Percentiles rank a stretch among this genome's conserved stretches.
Evolutionary conservation across 2,329 filamentous ascomycete species (phyloP).

Genomic region (Calycina herbarum): DNA sequence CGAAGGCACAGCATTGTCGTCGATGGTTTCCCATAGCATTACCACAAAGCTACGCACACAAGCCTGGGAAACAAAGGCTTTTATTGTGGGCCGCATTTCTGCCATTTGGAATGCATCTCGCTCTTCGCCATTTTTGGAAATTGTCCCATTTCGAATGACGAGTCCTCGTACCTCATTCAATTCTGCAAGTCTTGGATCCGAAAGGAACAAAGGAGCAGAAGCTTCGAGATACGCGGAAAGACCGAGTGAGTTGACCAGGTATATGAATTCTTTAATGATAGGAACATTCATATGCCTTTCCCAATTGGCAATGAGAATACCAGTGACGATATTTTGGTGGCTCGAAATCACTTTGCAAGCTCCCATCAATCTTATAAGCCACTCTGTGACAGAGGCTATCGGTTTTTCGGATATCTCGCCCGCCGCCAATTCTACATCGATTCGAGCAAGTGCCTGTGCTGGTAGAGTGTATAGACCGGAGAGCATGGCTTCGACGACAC

Average conservation of each 20-base stretch:
- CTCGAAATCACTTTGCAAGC: conserved; percentile 22
- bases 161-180: conserved; percentile 39
- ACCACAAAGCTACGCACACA: conserved; percentile 35
- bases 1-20: conserved; percentile 30
- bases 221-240: conserved; percentile 34
- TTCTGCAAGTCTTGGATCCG: conserved; percentile 24
- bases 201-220: conserved; percentile 30
- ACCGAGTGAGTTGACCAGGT: conserved; percentile 28
- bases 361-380: conserved; percentile 19
- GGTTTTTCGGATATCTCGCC: conserved; percentile 9
- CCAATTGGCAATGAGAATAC: conserved; percentile 29
- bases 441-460: conserved; percentile 26
- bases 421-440: conserved; percentile 25
- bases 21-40: conserved; percentile 35
- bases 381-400: conserved; percentile 22
- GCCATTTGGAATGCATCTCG: conserved; percentile 46
- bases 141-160: conserved; percentile 46
- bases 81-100: conserved; percentile 31
- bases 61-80: conserved; percentile 33
- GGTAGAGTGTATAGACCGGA: conserved; percentile 21
- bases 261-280: conserved; percentile 28
- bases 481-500: conserved; percentile 39
- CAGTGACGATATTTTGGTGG: conserved; percentile 23
- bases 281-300: conserved; percentile 15
- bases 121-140: conserved; percentile 43